Base-by-base conservation (phyloP, 2,329 filamentous ascomycete genomes). In the Didymella segeticola region DNA sequence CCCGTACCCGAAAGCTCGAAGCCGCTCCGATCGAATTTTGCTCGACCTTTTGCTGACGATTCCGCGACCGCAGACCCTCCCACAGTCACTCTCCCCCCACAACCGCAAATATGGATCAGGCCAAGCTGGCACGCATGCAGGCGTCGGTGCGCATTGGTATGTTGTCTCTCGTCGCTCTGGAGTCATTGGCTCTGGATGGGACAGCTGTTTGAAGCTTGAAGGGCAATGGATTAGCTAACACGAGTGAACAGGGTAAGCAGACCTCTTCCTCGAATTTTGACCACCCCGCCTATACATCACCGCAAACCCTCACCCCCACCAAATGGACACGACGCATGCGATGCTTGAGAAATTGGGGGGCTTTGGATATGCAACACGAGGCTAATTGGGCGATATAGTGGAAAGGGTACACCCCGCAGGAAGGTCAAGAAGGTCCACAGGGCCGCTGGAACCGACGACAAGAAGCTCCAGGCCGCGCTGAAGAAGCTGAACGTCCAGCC, bases 401-500 rank as follows among this genome's bases (percentile, higher is more conserved):
- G 95, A 83, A 99, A 99, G 86, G 95, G 95, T 73, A 97, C 95
- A 70, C 95, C 95, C 76, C 87, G 95, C 83, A 87, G 95, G 84
- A 96, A 96, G 87, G 89, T 95, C 80, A 99, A 98, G 91, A 96
- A 96, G 82, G 90, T 93, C 68, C 91, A 96, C 81, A 91, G 91
- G 79, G 90, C 87, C 79, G 90, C 90, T 67, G 91, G 89, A 77
- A 91, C 90, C 79, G 95, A 99, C 78, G 95, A 99, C 89, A 98
- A 97, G 91, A 99, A 99, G 88, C 91, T 99, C 64, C 95, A 99
- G 84, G 87, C 89, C 60, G 83, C 91, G 61, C 86, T 99, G 68
- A 99, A 99, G 90, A 99, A 99, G 89, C 88, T 99, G 79, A 98
- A 98, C 82, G 93, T 96, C 56, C 95, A 99, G 87, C 95, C 95